phyloP scores from a whole-genome alignment of 2,329 filamentous ascomycete genomes.

The Pestalotiopsis sp. region DNA sequence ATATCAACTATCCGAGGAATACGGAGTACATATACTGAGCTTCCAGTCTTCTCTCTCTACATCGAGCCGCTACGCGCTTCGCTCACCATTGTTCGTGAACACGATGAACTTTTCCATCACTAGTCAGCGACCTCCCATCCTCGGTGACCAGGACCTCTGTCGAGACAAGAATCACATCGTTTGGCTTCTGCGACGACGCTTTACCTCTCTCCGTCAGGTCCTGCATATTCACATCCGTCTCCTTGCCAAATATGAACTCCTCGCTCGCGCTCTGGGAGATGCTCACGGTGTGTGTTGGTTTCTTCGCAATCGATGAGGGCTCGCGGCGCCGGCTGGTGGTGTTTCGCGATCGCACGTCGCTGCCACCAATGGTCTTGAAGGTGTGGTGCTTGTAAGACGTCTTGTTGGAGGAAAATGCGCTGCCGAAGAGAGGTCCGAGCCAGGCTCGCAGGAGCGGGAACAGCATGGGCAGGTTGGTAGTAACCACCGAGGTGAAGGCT shows the following conservation, averaged over 20 bases:
- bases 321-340: slow-evolving; percentile 20
- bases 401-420: slow-evolving; percentile 35
- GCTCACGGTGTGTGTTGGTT: slow-evolving; percentile 17
- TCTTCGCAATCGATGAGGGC: slow-evolving; percentile 23
- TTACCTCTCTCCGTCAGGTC: slow-evolving; percentile 19
- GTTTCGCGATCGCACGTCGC: slow-evolving; percentile 17
- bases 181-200: neutral
- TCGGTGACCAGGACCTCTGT: neutral
- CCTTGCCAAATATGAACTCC: slow-evolving; percentile 39
- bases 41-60: neutral
- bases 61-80: fast-evolving
- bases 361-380: slow-evolving; percentile 36
- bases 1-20: no score
- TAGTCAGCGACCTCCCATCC: neutral
- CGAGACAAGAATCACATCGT: neutral
- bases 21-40: no score
- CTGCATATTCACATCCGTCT: slow-evolving; percentile 35
- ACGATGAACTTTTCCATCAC: neutral
- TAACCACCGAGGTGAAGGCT: slow-evolving; percentile 41
- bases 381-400: slow-evolving; percentile 36
- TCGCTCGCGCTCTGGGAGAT: slow-evolving; percentile 42
- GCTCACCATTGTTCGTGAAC: neutral
- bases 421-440: slow-evolving; percentile 31
- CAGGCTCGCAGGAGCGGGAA: slow-evolving; percentile 42
- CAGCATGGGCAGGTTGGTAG: slow-evolving; percentile 42